Conservation (phyloP, 75 land plant species). For the Cryptomeria japonica region DNA sequence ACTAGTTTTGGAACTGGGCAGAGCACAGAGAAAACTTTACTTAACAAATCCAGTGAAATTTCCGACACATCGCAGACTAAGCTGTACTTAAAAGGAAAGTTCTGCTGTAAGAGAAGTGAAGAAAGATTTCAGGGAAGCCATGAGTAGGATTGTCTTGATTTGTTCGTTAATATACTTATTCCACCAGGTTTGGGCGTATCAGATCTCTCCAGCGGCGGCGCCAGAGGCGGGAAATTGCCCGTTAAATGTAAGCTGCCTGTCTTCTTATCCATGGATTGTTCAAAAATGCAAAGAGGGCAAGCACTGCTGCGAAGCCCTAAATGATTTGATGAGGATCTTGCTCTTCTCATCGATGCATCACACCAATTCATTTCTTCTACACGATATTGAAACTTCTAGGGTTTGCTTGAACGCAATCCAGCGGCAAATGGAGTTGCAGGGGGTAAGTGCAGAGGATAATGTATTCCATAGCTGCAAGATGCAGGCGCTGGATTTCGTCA, state of each 20-base stretch:
- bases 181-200: background rate
- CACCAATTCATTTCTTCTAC: background rate
- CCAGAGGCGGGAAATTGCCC: background rate
- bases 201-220: background rate
- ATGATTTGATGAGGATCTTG: background rate
- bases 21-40: too few species aligned
- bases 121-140: background rate
- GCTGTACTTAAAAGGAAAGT: background rate
- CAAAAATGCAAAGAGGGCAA: background rate
- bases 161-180: background rate
- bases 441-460: background rate
- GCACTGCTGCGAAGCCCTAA: background rate
- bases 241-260: background rate
- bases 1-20: too few species aligned
- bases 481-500: background rate
- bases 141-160: background rate
- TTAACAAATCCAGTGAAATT: too few species aligned
- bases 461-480: background rate
- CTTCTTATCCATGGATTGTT: background rate
- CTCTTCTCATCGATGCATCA: constrained; percentile 7
- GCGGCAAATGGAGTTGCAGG: background rate
- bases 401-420: background rate
- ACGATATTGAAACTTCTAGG: background rate
- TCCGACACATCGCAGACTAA: too few species aligned
- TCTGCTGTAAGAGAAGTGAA: background rate